These are phyloP conservation scores for Limtongozyma cylindracea DNA, from an alignment of 805 yeast species.

Conservation along the genomic window DNA sequence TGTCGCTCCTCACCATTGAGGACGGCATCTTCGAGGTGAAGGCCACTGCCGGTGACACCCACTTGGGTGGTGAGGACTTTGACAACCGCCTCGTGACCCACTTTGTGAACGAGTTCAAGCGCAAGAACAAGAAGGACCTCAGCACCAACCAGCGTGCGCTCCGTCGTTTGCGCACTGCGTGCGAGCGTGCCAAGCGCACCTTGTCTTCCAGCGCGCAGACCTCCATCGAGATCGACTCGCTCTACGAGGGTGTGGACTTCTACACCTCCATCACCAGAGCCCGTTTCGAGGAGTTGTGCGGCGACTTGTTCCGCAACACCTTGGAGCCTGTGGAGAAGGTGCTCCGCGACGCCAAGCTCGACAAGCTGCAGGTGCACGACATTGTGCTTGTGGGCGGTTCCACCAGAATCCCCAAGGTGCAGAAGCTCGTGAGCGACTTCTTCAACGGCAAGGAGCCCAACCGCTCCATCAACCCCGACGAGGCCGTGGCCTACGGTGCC, in stretches of 20 bases:
- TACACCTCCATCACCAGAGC: constrained; percentile 94
- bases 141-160: constrained; percentile 88
- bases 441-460: constrained; percentile 96
- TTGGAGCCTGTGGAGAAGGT: constrained; percentile 91
- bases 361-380: constrained; percentile 76
- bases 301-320: constrained; percentile 81
- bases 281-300: constrained; percentile 91
- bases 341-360: constrained; percentile 71
- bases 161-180: constrained; percentile 96
- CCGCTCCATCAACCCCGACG: constrained; percentile 93
- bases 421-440: constrained; percentile 86
- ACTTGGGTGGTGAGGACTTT: constrained; percentile 97
- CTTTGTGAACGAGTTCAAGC: constrained; percentile 88
- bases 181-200: constrained; percentile 98
- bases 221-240: constrained; percentile 82
- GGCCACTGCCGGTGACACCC: constrained; percentile 24
- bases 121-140: constrained; percentile 91
- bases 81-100: constrained; percentile 89
- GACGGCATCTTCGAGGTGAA: constrained; percentile 23
- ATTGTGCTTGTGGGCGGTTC: constrained; percentile 95
- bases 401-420: constrained; percentile 93
- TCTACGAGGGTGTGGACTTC: constrained; percentile 89
- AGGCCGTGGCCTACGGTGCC: constrained; percentile 98
- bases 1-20: constrained; percentile 18
- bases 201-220: constrained; percentile 91